Conservation (phyloP, 1,284 basidiomycete species). For the Kalmanozyma brasiliensis region DNA sequence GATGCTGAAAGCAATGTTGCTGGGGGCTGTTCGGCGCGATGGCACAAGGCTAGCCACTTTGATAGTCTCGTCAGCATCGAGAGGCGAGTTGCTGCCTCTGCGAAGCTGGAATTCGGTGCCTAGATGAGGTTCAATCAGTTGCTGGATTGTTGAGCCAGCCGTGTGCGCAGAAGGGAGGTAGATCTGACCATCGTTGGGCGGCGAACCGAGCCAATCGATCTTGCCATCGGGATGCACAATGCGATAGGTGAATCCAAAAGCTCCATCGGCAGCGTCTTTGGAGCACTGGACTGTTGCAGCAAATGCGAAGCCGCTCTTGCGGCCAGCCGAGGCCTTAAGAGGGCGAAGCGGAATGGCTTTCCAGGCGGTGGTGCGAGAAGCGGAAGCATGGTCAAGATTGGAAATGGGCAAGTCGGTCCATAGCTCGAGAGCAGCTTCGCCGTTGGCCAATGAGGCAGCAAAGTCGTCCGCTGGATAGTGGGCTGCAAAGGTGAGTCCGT, state of each 20-base stretch:
- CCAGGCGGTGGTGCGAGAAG: slow-evolving; percentile 22
- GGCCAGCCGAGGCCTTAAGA: slow-evolving; percentile 3
- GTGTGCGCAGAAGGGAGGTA: slow-evolving; percentile 4
- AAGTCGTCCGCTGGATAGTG: slow-evolving; percentile 29
- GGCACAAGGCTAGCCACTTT: slow-evolving; percentile 5
- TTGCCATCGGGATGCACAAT: slow-evolving; percentile 39
- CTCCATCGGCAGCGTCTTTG: slow-evolving; percentile 6
- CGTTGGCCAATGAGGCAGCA: slow-evolving; percentile 18
- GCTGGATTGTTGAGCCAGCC: slow-evolving; percentile 6
- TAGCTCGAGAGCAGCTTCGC: slow-evolving; percentile 33
- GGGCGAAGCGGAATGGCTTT: slow-evolving; percentile 20
- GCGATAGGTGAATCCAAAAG: slow-evolving; percentile 39
- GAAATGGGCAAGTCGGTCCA: slow-evolving; percentile 34
- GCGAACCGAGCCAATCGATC: slow-evolving; percentile 43
- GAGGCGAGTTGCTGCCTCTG: background rate
- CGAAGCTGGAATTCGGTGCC: slow-evolving; percentile 9
- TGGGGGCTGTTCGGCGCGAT: background rate
- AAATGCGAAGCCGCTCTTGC: slow-evolving; percentile 18
- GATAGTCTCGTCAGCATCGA: background rate
- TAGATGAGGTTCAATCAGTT: slow-evolving; percentile 13
- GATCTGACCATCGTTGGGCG: slow-evolving; percentile 37
- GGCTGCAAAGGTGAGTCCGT: slow-evolving; percentile 28
- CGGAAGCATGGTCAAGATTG: slow-evolving; percentile 1
- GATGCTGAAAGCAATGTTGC: slow-evolving; percentile 20
- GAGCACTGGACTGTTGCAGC: slow-evolving; percentile 21